Evolutionary conservation across 495 filamentous ascomycete species (phyloP).

Genomic region (Oidiodendron maius): DNA sequence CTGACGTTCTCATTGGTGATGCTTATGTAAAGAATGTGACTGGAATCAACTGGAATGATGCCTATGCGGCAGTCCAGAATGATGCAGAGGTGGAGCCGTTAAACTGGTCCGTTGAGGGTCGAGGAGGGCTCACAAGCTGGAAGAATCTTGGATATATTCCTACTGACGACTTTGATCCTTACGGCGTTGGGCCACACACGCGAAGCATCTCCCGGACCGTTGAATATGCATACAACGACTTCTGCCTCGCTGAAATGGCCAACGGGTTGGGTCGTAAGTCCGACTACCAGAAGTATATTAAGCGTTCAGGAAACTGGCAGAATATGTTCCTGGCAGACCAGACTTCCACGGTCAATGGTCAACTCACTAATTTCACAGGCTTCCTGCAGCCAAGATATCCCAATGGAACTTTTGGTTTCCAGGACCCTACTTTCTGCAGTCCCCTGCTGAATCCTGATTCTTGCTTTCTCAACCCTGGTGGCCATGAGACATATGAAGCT

Average conservation of each 20-base stretch:
- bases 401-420: constrained; percentile 62
- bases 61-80: constrained; percentile 62
- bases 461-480: constrained; percentile 58
- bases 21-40: constrained; percentile 68
- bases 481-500: constrained; percentile 65
- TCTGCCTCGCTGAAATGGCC: constrained; percentile 54
- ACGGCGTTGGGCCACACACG: constrained; percentile 64
- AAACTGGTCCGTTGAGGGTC: constrained; percentile 70
- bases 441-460: constrained; percentile 27
- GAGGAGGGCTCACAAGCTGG: constrained; percentile 53
- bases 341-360: constrained; percentile 45
- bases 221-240: constrained; percentile 68
- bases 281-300: constrained; percentile 55
- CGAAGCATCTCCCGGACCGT: constrained; percentile 60
- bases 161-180: constrained; percentile 59
- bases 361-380: constrained; percentile 31
- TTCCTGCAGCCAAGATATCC: constrained; percentile 30
- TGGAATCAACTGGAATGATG: constrained; percentile 60
- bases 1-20: constrained; percentile 69
- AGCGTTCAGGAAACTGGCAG: constrained; percentile 61
- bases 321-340: constrained; percentile 63
- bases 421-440: constrained; percentile 64
- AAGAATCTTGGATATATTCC: constrained; percentile 66
- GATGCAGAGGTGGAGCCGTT: constrained; percentile 49
- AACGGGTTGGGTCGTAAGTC: constrained; percentile 44